Base-by-base conservation (phyloP, 2,329 filamentous ascomycete species). In the Plenodomus lindquistii region DNA sequence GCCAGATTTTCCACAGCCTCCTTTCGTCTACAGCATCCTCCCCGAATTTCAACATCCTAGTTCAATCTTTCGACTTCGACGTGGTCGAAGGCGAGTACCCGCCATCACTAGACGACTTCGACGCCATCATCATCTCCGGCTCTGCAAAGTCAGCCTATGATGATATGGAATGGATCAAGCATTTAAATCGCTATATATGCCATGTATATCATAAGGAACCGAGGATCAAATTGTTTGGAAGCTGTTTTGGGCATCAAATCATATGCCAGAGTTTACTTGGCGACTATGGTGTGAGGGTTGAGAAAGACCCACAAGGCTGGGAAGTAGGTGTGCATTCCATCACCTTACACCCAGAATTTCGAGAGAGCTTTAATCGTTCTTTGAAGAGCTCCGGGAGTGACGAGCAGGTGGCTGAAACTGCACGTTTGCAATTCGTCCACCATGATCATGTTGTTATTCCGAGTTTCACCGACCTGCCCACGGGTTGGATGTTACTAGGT, bases 201-300 rank as follows among this genome's bases (percentile, higher is more conserved):
- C 50, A 62, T 5, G 42, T 70, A 0, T 77, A 75, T 46, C 58
- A 45, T 48, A 63, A 51, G 4, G 36, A 62, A 11, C 59, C 60
- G 0, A 48, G 45, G 0, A 51, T 77, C 37, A 74, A 70, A 44
- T 67, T 77, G 4, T 76, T 77, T 43, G 75, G 75, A 1, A 74
- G 70, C 20, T 78, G 75, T 46, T 77, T 77, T 39, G 74, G 75
- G 1, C 75, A 77, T 41, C 74, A 77, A 45, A 49, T 77, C 4
- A 50, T 77, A 4, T 73, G 69, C 46, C 67, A 73, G 42, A 67
- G 72, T 3, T 43, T 78, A 15, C 60, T 77, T 15, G 53, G 61
- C 8, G 48, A 53, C 2, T 48, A 59, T 22, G 68, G 68, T 0
- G 70, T 63, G 2, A 49, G 44, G 1, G 62, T 67, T 5, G 60